Percentiles rank a stretch among this genome's conserved stretches.
phyloP scores from a whole-genome alignment of 179 eudicot species.

The Actinidia chinensis region DNA sequence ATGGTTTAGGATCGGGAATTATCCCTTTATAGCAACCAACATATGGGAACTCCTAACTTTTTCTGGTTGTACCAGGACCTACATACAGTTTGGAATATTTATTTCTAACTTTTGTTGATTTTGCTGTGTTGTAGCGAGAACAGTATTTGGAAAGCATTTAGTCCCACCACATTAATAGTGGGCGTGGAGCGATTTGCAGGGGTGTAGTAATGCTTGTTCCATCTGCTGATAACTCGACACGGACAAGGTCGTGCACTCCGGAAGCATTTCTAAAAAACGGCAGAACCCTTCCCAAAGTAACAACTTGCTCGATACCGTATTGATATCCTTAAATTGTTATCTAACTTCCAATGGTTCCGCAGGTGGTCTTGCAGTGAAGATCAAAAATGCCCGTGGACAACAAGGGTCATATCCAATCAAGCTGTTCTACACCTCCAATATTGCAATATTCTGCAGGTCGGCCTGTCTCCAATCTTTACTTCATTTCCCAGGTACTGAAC shows the following conservation, averaged over 20 bases:
- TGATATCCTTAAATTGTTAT: conserved; percentile 35
- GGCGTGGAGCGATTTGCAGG: conserved; percentile 47
- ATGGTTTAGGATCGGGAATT: conserved; percentile 55
- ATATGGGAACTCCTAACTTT: conserved; percentile 31
- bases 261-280: conserved; percentile 39
- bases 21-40: conserved; percentile 51
- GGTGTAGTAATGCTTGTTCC: conserved; percentile 41
- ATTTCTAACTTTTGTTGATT: neutral
- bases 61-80: neutral
- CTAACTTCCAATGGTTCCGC: conserved; percentile 44
- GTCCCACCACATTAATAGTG: conserved; percentile 45
- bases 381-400: conserved; percentile 43
- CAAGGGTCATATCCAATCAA: conserved; percentile 46
- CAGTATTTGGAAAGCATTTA: conserved; percentile 45
- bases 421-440: conserved; percentile 45
- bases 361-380: conserved; percentile 38
- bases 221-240: conserved; percentile 37
- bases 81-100: neutral
- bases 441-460: conserved; percentile 47
- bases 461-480: conserved; percentile 46
- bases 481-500: conserved; percentile 36
- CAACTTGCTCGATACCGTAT: conserved; percentile 37
- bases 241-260: conserved; percentile 38
- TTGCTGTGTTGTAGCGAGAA: conserved; percentile 32
- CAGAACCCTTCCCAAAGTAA: conserved; percentile 48